Base-by-base conservation (phyloP, 2,329 filamentous ascomycete species). In the Coniochaeta hoffmannii region DNA sequence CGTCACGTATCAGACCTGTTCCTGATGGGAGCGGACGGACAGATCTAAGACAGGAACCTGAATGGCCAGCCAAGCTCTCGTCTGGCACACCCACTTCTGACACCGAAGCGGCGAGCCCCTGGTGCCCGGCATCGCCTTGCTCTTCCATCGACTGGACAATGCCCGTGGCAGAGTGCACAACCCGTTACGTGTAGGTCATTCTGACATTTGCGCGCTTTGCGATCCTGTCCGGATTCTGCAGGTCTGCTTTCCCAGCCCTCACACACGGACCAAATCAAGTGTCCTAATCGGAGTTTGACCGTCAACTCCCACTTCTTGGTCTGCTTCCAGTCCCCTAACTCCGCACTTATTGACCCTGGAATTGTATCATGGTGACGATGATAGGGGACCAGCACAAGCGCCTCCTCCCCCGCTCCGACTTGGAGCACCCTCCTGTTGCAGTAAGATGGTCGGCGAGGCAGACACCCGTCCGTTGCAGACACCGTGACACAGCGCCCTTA, bases 131-230 rank as follows among this genome's bases (percentile, higher is more conserved):
- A 15, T 28, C 41, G 41, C 41, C 41, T n/a, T 46, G 41, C 24
- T 46, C 41, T 46, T n/a, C 41, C 19, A 46, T 46, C 41, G 19
- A 46, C 41, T 46, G 41, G 41, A 46, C 41, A 46, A 46, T 46
- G n/a, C n/a, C n/a, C n/a, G n/a, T n/a, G 41, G 41, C 41, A 26
- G 12, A 46, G 14, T 46, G 41, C 41, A 28, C 3, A n/a, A 11
- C 24, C 26, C 41, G 4, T 24, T 28, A 22, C 36, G 36, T n/a
- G 19, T 41, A 41, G 15, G 22, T n/a, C 41, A 24, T 46, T 9
- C 41, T 46, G 24, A 46, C 41, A 12, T 11, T n/a, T n/a, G 15
- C 9, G 5, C 34, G 10, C 19, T 41, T 14, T 41, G 36, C 36
- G 36, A n/a, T n/a, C 36, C 36, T 24, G 19, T 41, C 10, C 36